Evolutionary conservation across 352 stramenopile species (phyloP).

Genomic region (Globisporangium rhizosaccharum): DNA sequence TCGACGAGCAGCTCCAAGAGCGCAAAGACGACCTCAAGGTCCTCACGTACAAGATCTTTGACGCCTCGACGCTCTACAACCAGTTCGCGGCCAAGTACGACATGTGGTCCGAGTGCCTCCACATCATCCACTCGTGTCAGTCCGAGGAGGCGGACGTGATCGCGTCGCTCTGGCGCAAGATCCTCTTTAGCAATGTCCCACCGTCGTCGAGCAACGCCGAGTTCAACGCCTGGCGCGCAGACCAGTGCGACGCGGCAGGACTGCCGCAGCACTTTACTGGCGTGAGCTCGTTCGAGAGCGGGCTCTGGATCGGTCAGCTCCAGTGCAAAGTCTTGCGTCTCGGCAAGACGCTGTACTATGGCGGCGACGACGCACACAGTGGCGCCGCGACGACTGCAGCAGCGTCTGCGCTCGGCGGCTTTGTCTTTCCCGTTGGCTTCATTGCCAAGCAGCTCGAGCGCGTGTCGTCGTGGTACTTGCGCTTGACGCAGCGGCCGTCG

Average conservation of each 20-base stretch:
- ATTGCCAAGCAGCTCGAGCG: constrained; percentile 71
- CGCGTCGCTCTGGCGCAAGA: constrained; percentile 61
- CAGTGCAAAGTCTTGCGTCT: constrained; percentile 71
- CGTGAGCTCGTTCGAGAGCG: constrained; percentile 61
- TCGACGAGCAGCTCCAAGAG: constrained; percentile 41
- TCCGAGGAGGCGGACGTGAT: constrained; percentile 76
- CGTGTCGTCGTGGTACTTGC: constrained; percentile 74
- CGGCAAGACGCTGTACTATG: constrained; percentile 67
- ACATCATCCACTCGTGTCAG: constrained; percentile 83
- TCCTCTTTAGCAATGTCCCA: constrained; percentile 68
- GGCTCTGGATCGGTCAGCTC: constrained; percentile 76
- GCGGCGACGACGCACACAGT: constrained; percentile 42
- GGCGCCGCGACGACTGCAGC: constrained; percentile 20
- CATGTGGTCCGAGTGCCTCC: constrained; percentile 83
- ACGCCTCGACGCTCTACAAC: constrained; percentile 83
- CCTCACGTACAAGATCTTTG: constrained; percentile 73
- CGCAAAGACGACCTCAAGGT: constrained; percentile 58
- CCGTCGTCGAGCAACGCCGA: constrained; percentile 49
- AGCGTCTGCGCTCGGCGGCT: constrained; percentile 26
- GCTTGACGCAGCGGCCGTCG: constrained; percentile 44
- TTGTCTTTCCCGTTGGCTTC: constrained; percentile 76
- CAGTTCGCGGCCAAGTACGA: constrained; percentile 81
- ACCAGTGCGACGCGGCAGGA: constrained; percentile 59
- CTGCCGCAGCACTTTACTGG: constrained; percentile 33
- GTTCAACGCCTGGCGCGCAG: constrained; percentile 71